Conservation (phyloP, 2,329 filamentous ascomycete genomes). For the Ceratocystis cacaofunesta region DNA sequence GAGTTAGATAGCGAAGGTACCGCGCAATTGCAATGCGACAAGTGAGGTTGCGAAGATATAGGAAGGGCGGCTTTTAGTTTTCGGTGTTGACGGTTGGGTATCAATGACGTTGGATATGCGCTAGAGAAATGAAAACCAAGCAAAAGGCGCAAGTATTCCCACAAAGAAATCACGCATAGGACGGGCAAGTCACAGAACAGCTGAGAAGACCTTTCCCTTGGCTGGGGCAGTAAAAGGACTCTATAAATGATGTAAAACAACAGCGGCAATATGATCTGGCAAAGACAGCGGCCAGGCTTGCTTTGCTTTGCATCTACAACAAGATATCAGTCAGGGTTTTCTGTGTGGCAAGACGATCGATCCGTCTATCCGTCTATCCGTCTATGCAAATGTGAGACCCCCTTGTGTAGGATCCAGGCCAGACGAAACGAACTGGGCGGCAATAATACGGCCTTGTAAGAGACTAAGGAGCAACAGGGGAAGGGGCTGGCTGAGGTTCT, state of each 20-base stretch:
- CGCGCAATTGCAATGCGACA: neutral
- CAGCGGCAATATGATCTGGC: neutral
- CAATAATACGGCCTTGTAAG: neutral
- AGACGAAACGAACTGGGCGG: neutral
- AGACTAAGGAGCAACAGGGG: too few relatives aligned
- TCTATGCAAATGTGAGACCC: neutral
- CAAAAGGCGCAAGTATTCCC: neutral
- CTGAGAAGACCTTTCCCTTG: neutral
- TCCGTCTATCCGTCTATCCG: neutral
- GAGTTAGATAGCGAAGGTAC: neutral
- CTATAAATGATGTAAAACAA: neutral
- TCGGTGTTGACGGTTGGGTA: neutral
- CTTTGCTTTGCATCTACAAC: neutral
- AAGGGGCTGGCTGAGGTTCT: too few relatives aligned
- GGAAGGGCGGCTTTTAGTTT: neutral
- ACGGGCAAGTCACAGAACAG: neutral
- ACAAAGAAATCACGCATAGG: neutral
- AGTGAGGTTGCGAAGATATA: neutral
- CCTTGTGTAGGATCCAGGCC: neutral
- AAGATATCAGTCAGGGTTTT: neutral
- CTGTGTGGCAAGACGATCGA: neutral
- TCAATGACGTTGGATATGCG: constrained; percentile 16
- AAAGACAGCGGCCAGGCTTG: too few relatives aligned
- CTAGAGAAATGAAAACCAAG: neutral
- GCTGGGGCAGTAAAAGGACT: neutral